Evolutionary conservation across 257 asterid genomes (phyloP), one percentile per base, ranked within the genome.

Genomic region (Penstemon newberryi): DNA sequence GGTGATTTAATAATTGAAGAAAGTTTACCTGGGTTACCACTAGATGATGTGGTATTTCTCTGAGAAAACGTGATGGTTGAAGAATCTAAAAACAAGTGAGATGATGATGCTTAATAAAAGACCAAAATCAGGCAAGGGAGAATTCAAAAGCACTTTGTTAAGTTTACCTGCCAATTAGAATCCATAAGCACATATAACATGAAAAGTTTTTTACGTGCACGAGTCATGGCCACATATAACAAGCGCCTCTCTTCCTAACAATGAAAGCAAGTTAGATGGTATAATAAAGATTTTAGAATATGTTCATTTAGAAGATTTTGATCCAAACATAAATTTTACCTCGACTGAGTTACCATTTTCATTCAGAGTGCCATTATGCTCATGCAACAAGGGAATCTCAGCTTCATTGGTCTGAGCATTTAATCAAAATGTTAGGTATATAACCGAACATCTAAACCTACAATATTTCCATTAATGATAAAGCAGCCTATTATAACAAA

Each of bases 331-430:
- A 73, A 81, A 47, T 65, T 77, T 60, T 80, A 86, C 99, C 95
- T 93, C 99, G 66, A 93, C 8, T 40, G 89, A 81, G 70, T 82
- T 63, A 56, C 84, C 86, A 64, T 77, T 88, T 79, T 81, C 94
- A 73, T 73, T 80, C 71, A 76, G 73, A 69, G 64, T 64, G 76
- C 96, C 99, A 77, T 84, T 87, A 61, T 55, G 77, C 78, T 90
- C 99, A 75, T 90, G 96, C 85, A 89, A 73, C 84, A 93, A 73
- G 64, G 99, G 99, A 73, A 93, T 88, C 86, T 93, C 99, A 56
- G 88, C 76, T 70, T 93, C 99, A 78, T 93, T 93, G 65, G 86
- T 97, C 99, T 93, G 78, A 68, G 75, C 66, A 62, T 60, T 70
- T 25, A 51, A 78, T 53, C 80, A 60, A 81, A 65, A 66, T 37